These are phyloP conservation scores for Mycena kentingensis DNA, from an alignment of 768 basidiomycete genomes.

Conservation along the genomic window DNA sequence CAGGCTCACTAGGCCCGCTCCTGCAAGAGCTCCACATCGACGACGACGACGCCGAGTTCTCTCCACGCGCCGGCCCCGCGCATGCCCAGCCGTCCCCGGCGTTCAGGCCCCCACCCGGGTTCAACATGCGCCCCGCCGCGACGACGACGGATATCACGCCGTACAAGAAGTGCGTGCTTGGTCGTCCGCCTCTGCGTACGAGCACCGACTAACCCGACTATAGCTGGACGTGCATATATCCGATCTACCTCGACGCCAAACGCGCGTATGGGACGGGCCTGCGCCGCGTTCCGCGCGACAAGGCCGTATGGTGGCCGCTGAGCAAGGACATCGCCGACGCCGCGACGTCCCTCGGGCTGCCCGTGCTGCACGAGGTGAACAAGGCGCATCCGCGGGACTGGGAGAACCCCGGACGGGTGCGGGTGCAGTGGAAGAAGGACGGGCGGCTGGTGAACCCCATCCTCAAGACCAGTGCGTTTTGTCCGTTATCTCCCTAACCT, in stretches of 20 bases:
- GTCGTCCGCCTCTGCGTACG: constrained; percentile 9
- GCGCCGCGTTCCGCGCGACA: constrained; percentile 75
- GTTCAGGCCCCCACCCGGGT: constrained; percentile 23
- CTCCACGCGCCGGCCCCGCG: constrained; percentile 52
- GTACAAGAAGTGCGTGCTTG: constrained; percentile 76
- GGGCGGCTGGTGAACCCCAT: constrained; percentile 61
- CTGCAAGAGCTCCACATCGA: constrained; percentile 69
- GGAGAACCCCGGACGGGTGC: constrained; percentile 96
- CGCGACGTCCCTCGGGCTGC: constrained; percentile 71
- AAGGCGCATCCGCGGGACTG: constrained; percentile 95
- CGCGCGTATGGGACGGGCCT: constrained; percentile 82
- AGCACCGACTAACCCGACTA: constrained; percentile 7
- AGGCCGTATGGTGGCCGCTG: constrained; percentile 92
- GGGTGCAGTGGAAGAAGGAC: constrained; percentile 90
- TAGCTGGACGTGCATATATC: constrained; percentile 96
- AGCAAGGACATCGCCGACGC: constrained; percentile 92
- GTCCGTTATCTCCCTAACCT: not conserved
- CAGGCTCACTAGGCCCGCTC: constrained; percentile 71
- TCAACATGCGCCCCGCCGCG: constrained; percentile 43
- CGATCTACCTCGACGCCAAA: constrained; percentile 96
- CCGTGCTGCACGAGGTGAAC: constrained; percentile 83
- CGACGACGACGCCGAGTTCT: constrained; percentile 53
- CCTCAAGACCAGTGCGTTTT: constrained; percentile 74
- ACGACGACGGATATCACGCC: constrained; percentile 82
- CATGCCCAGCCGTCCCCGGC: constrained; percentile 30